Evolutionary conservation across 2,329 filamentous ascomycete genomes (phyloP).

Genomic region (Torrubiellomyces zombiae): DNA sequence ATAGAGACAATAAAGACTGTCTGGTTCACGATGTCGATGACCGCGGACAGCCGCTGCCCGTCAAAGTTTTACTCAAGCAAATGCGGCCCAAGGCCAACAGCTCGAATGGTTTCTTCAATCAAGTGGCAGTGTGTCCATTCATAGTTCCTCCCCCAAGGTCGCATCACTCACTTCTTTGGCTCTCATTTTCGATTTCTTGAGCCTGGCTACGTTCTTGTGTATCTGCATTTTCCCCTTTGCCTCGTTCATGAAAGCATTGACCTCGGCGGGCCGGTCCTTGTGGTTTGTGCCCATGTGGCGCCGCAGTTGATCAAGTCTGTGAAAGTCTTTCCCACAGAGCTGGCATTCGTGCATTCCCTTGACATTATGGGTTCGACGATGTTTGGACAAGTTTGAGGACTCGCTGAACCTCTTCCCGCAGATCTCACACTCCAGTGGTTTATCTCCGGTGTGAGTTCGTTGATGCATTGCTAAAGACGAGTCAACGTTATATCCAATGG

Average conservation of each 20-base stretch:
- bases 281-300: constrained; percentile 29
- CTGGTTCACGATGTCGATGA: no score
- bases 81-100: constrained; percentile 1
- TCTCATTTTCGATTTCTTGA: constrained; percentile 3
- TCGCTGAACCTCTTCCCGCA: constrained; percentile 46
- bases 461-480: constrained; percentile 42
- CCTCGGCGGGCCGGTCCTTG: constrained; percentile 10
- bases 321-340: constrained; percentile 39
- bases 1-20: no score
- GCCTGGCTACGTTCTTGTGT: constrained; percentile 5
- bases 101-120: constrained; percentile 2
- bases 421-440: constrained; percentile 40
- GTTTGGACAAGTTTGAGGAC: constrained; percentile 50
- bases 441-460: constrained; percentile 48
- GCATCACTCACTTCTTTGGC: no score
- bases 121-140: no score
- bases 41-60: no score
- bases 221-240: constrained; percentile 4
- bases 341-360: constrained; percentile 34
- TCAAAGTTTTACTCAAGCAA: no score
- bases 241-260: constrained; percentile 6
- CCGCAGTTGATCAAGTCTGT: constrained; percentile 42
- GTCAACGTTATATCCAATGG: constrained; percentile 5
- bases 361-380: constrained; percentile 42
- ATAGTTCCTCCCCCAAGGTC: no score